Evolutionary conservation across 371 early-diverging fungal species (phyloP).

Genomic region (Lichtheimia ornata): DNA sequence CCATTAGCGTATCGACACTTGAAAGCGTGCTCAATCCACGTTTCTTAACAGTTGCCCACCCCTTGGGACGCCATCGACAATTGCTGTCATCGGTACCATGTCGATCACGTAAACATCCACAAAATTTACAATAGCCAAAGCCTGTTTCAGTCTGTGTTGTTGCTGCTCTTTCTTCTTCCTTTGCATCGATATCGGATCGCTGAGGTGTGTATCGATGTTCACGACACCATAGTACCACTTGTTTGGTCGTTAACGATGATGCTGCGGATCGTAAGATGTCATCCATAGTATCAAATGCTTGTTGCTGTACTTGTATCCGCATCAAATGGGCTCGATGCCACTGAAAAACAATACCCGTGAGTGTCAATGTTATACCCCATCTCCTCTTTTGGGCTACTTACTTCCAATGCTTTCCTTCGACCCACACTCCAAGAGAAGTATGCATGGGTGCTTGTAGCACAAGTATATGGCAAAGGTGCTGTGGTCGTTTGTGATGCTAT

Average conservation of each 20-base stretch:
- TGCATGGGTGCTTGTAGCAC: constrained; percentile 28
- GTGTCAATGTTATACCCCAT: not conserved
- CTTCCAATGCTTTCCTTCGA: constrained; percentile 44
- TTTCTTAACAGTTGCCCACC: constrained; percentile 34
- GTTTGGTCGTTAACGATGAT: constrained; percentile 37
- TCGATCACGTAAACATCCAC: constrained; percentile 31
- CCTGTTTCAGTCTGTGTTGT: not conserved
- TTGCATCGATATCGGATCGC: constrained; percentile 16
- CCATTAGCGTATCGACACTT: constrained; percentile 26
- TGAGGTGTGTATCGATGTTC: constrained; percentile 34
- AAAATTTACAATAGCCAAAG: constrained; percentile 41
- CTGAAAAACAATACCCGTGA: constrained; percentile 2
- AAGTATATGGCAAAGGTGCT: constrained; percentile 28
- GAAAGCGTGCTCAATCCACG: constrained; percentile 30
- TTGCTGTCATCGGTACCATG: constrained; percentile 28
- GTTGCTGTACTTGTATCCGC: constrained; percentile 33
- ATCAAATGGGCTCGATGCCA: constrained; percentile 48
- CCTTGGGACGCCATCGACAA: constrained; percentile 34
- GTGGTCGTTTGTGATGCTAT: constrained; percentile 14
- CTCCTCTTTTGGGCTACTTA: constrained; percentile 7
- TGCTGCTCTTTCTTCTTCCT: constrained; percentile 5
- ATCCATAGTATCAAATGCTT: constrained; percentile 31
- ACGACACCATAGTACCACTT: constrained; percentile 43
- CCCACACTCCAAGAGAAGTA: constrained; percentile 41
- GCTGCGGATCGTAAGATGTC: constrained; percentile 34